These are phyloP conservation scores for Dioscorea cayenensis DNA, from an alignment of 116 monocot genomes.

Conservation along the genomic window DNA sequence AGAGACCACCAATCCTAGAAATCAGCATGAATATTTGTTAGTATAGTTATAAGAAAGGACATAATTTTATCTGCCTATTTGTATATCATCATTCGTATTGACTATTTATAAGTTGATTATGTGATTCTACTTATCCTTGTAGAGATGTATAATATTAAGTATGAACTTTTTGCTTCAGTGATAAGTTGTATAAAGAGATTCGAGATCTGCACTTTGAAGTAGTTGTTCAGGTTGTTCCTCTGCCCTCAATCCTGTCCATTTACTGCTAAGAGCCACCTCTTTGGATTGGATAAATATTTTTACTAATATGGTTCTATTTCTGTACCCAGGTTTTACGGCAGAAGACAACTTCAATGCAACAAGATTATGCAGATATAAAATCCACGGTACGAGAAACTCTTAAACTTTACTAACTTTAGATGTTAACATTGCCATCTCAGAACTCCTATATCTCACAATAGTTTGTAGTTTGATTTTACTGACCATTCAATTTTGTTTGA, in stretches of 20 bases:
- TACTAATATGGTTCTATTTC: neutral
- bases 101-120: no score
- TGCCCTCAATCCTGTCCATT: neutral
- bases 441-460: neutral
- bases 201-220: slow-evolving; percentile 97
- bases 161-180: slow-evolving; percentile 48
- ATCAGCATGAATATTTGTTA: neutral
- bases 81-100: no score
- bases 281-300: neutral
- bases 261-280: neutral
- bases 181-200: slow-evolving; percentile 95
- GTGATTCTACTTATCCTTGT: no score
- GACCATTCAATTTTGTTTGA: no score
- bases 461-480: no score
- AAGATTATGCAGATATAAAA: slow-evolving; percentile 94
- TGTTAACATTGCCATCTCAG: neutral
- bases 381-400: slow-evolving; percentile 43
- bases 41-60: neutral
- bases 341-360: slow-evolving; percentile 92
- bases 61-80: neutral
- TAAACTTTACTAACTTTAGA: neutral
- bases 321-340: slow-evolving; percentile 82
- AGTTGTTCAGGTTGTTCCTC: slow-evolving; percentile 80
- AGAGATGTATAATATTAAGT: neutral
- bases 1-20: neutral